Conservation (phyloP, 345 rosid species). For the Corymbia maculata region DNA sequence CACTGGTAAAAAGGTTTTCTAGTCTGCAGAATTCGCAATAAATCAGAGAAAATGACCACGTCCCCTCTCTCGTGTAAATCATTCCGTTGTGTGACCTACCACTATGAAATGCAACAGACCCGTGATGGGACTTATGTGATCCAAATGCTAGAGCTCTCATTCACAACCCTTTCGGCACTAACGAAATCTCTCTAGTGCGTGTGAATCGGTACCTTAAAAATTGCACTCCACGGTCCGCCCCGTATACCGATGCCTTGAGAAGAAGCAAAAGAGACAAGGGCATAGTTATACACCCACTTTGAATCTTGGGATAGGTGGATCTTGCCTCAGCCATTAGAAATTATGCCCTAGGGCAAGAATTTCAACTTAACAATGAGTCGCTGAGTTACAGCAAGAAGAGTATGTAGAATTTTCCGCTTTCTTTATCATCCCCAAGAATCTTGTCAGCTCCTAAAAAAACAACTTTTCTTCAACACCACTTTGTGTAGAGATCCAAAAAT, state of each 20-base stretch:
- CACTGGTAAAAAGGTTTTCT: background rate
- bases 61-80: background rate
- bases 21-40: background rate
- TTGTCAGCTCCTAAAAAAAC: slow-evolving; percentile 16
- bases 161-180: background rate
- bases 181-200: background rate
- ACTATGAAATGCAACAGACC: background rate
- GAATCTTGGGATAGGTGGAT: background rate
- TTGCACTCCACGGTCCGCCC: background rate
- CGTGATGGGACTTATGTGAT: background rate
- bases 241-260: background rate
- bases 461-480: background rate
- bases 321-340: background rate
- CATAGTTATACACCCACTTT: background rate
- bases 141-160: too few relatives aligned
- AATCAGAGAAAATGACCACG: background rate
- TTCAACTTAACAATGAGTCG: background rate
- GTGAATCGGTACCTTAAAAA: background rate
- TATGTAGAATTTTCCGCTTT: background rate
- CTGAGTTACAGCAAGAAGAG: background rate
- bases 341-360: background rate
- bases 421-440: slow-evolving; percentile 40
- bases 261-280: background rate
- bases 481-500: slow-evolving; percentile 46
- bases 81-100: background rate